Conservation (phyloP, 2,329 filamentous ascomycete species). For the Basipetospora chlamydospora region DNA sequence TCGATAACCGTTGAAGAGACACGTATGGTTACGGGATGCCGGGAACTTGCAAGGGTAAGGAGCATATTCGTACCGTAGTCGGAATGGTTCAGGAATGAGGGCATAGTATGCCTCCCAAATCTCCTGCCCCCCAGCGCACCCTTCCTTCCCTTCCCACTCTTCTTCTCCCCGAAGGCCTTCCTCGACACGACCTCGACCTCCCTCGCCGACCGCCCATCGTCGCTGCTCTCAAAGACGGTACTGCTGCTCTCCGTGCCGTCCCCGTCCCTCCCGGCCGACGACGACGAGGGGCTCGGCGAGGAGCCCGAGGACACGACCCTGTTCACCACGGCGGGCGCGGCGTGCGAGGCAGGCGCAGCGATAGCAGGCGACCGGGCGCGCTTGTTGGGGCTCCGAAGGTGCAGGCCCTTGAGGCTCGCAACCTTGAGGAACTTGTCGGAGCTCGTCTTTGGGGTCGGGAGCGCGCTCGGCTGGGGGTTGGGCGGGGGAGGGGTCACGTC, state of each 20-base stretch:
- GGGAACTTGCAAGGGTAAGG: no score
- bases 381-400: conserved; percentile 30
- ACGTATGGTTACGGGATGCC: no score
- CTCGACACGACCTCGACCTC: background rate
- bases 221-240: background rate
- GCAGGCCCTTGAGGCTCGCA: conserved; percentile 28
- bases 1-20: no score
- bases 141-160: background rate
- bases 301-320: background rate
- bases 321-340: background rate
- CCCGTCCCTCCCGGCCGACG: background rate
- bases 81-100: no score
- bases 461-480: conserved; percentile 6
- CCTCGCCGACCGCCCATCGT: background rate
- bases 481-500: conserved; percentile 4
- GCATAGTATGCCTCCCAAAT: no score
- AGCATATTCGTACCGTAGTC: no score
- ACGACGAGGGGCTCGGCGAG: background rate
- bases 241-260: background rate
- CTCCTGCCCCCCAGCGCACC: no score
- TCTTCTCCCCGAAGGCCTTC: background rate
- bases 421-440: conserved; percentile 5
- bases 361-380: conserved; percentile 29
- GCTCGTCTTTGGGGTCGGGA: conserved; percentile 4
- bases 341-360: conserved; percentile 10